Evolutionary conservation across 208 protist species (phyloP), one percentile per base, ranked within the genome.

Genomic region (Naegleria gruberi): DNA sequence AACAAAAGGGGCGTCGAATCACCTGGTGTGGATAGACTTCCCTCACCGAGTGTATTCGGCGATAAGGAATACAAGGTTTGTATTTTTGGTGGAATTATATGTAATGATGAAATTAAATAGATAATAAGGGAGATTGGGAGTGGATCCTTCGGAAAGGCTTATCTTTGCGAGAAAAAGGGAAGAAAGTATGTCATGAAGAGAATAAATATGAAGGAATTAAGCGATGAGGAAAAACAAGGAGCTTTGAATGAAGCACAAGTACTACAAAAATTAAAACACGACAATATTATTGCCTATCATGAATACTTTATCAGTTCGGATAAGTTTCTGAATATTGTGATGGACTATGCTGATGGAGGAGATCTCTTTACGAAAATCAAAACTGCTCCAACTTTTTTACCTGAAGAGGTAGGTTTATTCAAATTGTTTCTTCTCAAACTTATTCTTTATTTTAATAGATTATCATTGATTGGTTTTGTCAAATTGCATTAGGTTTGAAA

Each of bases 401-500:
- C 19, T 17, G 83, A 87, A 87, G 41, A 45, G 0, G 83, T 87
- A 44, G 12, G 40, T 83, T 55, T 5, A 65, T 65, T 65, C 19
- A 30, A 30, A 30, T 65, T 23, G 30, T 23, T 65, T 65, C 12
- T 65, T 65, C 0, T 65, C 12, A 65, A 65, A 55, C 46, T 55
- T 19, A 55, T 55, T 55, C 4, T 51, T 51, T 37, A 10, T n/a
- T 23, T 41, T n/a, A 15, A 4, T 73, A 90, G 89, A 23, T n/a
- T 30, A 91, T 93, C 2, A 91, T 98, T 44, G 96, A 96, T 89
- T 98, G 97, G 92, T 98, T 97, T 90, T 95, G 94, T 4, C 97
- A 98, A 87, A 94, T 97, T 10, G 96, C 95, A 88, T 92, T 98
- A 34, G 97, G 95, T 3, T 95, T 98, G 92, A 95, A 97, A 89